These are phyloP conservation scores for Pseudogymnoascus sp. DNA, from an alignment of 2,329 filamentous ascomycete species.

Conservation along the genomic window DNA sequence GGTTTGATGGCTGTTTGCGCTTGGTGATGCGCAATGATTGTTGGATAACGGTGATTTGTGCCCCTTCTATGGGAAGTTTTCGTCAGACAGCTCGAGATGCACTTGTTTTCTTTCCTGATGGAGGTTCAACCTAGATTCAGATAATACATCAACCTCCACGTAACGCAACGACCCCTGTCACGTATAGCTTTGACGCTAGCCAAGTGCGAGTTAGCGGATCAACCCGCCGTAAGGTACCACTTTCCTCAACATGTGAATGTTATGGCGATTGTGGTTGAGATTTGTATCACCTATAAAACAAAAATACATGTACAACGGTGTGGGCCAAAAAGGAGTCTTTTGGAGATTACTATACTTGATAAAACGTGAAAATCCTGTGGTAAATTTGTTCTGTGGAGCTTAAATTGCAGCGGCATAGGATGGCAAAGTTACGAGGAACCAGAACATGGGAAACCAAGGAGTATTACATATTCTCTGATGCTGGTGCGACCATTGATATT, in stretches of 20 bases:
- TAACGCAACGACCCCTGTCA: slow-evolving; percentile 6
- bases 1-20: slow-evolving; percentile 8
- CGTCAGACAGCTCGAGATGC: neutral
- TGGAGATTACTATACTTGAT: neutral
- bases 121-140: neutral
- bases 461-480: neutral
- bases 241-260: neutral
- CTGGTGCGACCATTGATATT: neutral
- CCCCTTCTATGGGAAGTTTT: neutral
- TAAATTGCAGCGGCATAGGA: neutral
- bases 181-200: neutral
- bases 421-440: neutral
- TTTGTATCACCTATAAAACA: neutral
- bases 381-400: neutral
- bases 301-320: neutral
- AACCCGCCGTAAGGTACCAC: neutral
- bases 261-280: too few species aligned
- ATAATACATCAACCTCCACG: slow-evolving; percentile 3
- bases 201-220: neutral
- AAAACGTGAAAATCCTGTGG: neutral
- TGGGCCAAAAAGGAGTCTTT: neutral
- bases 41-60: neutral
- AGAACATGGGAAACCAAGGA: neutral
- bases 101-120: neutral
- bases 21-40: slow-evolving; percentile 3